These are phyloP conservation scores for Marasmius tenuissimus DNA, from an alignment of 1,284 basidiomycete genomes.

Conservation along the genomic window DNA sequence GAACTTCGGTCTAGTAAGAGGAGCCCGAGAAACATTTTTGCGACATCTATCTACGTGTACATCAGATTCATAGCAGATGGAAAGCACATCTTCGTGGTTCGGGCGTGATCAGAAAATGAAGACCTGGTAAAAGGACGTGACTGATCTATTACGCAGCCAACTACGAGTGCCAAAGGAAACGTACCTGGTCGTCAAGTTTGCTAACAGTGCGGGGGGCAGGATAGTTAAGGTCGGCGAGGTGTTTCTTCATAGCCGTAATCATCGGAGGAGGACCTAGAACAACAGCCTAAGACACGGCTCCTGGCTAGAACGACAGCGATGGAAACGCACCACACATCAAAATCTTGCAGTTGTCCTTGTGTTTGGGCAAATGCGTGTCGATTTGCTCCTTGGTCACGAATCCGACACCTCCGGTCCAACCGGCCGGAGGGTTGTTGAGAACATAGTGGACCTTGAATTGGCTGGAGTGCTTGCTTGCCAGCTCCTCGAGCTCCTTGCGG, in stretches of 20 bases:
- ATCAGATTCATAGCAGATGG: no score
- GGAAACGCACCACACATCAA: slow-evolving; percentile 74
- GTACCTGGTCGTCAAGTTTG: slow-evolving; percentile 89
- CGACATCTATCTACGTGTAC: no score
- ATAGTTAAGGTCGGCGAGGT: slow-evolving; percentile 86
- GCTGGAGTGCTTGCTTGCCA: slow-evolving; percentile 64
- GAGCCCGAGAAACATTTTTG: no score
- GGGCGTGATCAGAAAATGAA: neutral
- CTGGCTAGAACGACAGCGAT: neutral
- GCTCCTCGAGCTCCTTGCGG: slow-evolving; percentile 82
- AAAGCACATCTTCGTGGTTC: neutral
- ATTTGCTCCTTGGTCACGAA: slow-evolving; percentile 97
- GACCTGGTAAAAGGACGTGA: neutral
- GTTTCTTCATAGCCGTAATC: slow-evolving; percentile 97
- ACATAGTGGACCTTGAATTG: slow-evolving; percentile 89
- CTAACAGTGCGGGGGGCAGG: slow-evolving; percentile 87
- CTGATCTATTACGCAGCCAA: no score
- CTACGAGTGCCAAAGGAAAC: slow-evolving; percentile 2
- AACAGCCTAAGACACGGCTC: slow-evolving; percentile 8
- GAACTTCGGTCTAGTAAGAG: no score
- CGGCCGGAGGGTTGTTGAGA: slow-evolving; percentile 87
- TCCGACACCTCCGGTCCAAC: slow-evolving; percentile 88
- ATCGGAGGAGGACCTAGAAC: slow-evolving; percentile 87
- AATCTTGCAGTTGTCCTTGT: slow-evolving; percentile 72
- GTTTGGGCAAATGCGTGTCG: slow-evolving; percentile 67